phyloP scores from a whole-genome alignment of 306 rosid genomes.

The Fragaria iinumae region DNA sequence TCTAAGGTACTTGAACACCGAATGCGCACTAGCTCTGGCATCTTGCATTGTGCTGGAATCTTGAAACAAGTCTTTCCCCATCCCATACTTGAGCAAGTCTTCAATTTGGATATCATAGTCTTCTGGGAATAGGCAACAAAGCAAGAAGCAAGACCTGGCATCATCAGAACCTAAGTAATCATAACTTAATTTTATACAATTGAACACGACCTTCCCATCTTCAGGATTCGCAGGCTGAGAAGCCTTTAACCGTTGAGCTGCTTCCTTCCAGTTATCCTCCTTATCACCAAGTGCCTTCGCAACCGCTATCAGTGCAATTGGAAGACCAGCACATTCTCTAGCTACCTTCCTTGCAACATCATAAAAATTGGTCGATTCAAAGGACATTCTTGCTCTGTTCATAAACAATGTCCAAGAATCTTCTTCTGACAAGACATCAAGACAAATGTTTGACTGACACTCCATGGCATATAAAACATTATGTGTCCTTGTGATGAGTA shows the following conservation, averaged over 20 bases:
- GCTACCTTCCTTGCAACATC: background rate
- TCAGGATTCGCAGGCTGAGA: background rate
- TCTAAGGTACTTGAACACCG: background rate
- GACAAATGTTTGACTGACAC: background rate
- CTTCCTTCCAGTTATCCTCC: background rate
- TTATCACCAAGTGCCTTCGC: background rate
- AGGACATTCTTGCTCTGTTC: background rate
- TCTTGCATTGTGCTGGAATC: background rate
- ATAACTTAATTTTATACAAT: background rate
- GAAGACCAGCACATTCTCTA: background rate
- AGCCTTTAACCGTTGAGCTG: background rate
- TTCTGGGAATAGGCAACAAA: background rate
- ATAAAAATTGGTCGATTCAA: background rate
- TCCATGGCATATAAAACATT: background rate
- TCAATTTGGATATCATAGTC: background rate
- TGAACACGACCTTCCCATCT: background rate
- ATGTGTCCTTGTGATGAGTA: background rate
- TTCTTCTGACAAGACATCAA: background rate
- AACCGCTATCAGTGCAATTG: background rate
- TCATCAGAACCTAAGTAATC: background rate
- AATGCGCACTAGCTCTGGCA: background rate
- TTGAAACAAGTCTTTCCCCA: background rate
- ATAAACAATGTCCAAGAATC: slow-evolving; percentile 22
- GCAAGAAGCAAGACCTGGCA: background rate
- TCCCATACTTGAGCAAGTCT: background rate